Percentiles rank a stretch among this genome's conserved stretches.
Conservation (phyloP, 148 eudicot genomes). For the Simmondsia chinensis region DNA sequence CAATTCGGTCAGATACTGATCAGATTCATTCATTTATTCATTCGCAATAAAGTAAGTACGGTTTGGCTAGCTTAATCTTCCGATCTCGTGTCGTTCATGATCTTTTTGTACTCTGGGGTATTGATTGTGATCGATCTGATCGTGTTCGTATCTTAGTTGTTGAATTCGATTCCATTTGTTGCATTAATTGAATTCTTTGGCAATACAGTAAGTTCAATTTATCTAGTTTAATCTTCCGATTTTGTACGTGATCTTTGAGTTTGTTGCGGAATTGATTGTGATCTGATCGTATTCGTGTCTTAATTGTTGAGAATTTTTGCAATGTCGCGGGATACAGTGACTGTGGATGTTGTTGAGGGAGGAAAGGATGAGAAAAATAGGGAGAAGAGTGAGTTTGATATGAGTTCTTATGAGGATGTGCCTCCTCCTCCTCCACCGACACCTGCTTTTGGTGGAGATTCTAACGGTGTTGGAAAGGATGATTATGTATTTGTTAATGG, state of each 20-base stretch:
- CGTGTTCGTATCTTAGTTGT: too few species aligned
- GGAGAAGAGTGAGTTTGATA: constrained; percentile 28
- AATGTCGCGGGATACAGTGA: constrained; percentile 33
- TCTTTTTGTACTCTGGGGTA: too few species aligned
- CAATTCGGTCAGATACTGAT: background rate
- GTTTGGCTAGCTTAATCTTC: too few species aligned
- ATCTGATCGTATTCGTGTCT: constrained; percentile 23
- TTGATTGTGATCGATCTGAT: too few species aligned
- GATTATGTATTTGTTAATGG: constrained; percentile 45
- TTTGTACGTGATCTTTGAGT: background rate
- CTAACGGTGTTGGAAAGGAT: constrained; percentile 18
- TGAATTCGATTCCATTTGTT: too few species aligned
- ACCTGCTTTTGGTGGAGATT: constrained; percentile 13
- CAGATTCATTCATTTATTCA: background rate
- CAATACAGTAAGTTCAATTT: too few species aligned
- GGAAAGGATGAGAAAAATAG: constrained; percentile 12
- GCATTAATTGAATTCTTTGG: too few species aligned
- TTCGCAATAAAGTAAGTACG: too few species aligned
- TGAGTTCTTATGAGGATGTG: constrained; percentile 40
- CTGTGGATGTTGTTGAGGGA: constrained; percentile 13
- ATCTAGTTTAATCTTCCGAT: background rate
- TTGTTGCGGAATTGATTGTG: constrained; percentile 8
- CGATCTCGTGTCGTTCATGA: too few species aligned
- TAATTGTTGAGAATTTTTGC: constrained; percentile 3
- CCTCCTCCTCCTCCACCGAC: too few species aligned